These are phyloP conservation scores for Trametes cinnabarina DNA, from an alignment of 768 basidiomycete genomes.

Conservation along the genomic window DNA sequence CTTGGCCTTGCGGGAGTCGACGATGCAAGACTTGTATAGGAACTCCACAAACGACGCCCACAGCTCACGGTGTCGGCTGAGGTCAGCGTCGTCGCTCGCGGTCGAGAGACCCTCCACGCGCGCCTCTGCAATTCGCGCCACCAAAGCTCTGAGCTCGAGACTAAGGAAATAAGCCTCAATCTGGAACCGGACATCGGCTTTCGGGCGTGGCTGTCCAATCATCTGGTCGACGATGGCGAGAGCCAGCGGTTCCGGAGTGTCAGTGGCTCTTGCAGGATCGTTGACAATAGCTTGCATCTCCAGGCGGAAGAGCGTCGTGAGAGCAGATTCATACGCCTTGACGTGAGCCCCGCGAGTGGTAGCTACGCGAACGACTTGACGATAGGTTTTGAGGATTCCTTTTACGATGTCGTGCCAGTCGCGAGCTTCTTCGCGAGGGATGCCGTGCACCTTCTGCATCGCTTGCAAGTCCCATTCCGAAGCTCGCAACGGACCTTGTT, in stretches of 20 bases:
- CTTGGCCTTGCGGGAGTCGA: conserved; percentile 27
- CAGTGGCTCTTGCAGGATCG: conserved; percentile 20
- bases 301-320: conserved; percentile 31
- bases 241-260: conserved; percentile 29
- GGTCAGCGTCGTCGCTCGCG: not conserved
- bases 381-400: conserved; percentile 26
- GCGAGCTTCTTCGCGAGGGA: conserved; percentile 19
- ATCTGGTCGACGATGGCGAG: conserved; percentile 29
- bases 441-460: conserved; percentile 21
- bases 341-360: conserved; percentile 31
- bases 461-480: not conserved
- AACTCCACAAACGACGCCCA: conserved; percentile 26
- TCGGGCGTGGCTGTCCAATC: conserved; percentile 36
- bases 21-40: conserved; percentile 27
- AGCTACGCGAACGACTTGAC: conserved; percentile 25
- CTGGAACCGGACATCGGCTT: conserved; percentile 33
- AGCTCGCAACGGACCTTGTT: conserved; percentile 21
- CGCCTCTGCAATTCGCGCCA: conserved; percentile 32
- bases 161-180: conserved; percentile 36
- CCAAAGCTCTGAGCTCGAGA: conserved; percentile 34
- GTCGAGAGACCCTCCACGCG: conserved; percentile 20
- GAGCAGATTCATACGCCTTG: conserved; percentile 34
- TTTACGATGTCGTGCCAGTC: conserved; percentile 27
- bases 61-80: conserved; percentile 8
- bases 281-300: conserved; percentile 26